Base-by-base conservation (phyloP, 495 filamentous ascomycete species). In the Penicillium paradoxum region DNA sequence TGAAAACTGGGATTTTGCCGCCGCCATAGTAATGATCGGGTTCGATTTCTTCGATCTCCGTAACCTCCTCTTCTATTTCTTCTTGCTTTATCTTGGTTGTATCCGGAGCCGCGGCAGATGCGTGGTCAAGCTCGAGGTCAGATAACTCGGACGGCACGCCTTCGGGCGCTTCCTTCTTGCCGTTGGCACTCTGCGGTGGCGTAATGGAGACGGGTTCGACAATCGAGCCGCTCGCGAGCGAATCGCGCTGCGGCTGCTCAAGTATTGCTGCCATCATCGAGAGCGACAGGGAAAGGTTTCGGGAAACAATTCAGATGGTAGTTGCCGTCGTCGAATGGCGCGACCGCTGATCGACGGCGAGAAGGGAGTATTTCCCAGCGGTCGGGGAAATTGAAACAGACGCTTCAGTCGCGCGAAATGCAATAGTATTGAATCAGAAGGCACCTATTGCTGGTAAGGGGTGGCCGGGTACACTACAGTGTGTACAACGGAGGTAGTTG, bases 1-100 rank as follows among this genome's bases (percentile, higher is more conserved):
- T 91, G 75, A 98, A 98, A 19, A 98, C 88, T 13, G 93, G 95
- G 21, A 98, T 86, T 57, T 83, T 89, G 59, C 90, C 90, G 60
- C 77, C 84, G 32, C 84, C 86, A 59, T 89, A 93, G 72, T 86
- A 96, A 68, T 96, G 85, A 62, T 90, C 90, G 3, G 93, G 93
- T 52, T 83, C 73, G 50, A 89, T 88, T 54, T 89, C 86, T 49
- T 87, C 85, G 4, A 32, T 32, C 51, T 56, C 51, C 17, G 46
- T 29, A 3, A 5, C 7, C 6, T 37, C 21, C 10, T 84, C 78
- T n/a, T 75, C 75, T 7, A 71, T 76, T 42, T 68, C 65, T 30
- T 70, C 65, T 22, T 45, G 51, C 37, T 66, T 64, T 55, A 68
- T 51, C 18, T 43, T 34, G 34, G 37, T 44, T 22, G 55, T 63